Percentiles rank a stretch among this genome's conserved stretches.
These are phyloP conservation scores for Coelastrella sp. DNA, from an alignment of 139 green algal species.

Conservation along the genomic window DNA sequence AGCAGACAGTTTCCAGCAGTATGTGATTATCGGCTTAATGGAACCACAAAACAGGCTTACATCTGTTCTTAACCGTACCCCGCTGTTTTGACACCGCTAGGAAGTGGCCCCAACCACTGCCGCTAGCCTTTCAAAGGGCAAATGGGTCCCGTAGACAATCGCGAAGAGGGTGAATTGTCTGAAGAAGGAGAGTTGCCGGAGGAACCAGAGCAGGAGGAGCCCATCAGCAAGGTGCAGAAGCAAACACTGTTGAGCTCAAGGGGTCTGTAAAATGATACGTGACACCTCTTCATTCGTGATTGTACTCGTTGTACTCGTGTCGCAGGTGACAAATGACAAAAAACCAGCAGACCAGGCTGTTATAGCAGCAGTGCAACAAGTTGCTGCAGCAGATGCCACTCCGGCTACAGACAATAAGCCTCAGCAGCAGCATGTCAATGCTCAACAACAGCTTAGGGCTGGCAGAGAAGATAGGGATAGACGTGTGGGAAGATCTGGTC, in stretches of 20 bases:
- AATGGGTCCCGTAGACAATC: background rate
- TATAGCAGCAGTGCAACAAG: no score
- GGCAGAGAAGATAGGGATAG: background rate
- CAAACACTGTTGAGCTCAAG: background rate
- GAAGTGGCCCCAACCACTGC: background rate
- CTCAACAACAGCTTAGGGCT: background rate
- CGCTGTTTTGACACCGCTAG: background rate
- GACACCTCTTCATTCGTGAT: no score
- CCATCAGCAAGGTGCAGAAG: background rate
- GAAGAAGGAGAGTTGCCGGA: conserved; percentile 41
- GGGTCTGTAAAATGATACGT: no score
- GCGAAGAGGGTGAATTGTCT: conserved; percentile 30
- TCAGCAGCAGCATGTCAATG: conserved; percentile 17
- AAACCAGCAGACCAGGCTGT: no score
- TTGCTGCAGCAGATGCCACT: conserved; percentile 15
- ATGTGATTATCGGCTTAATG: no score
- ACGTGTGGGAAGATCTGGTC: background rate
- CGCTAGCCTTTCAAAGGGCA: no score
- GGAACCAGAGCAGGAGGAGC: background rate
- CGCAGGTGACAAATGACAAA: no score
- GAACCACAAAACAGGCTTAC: no score
- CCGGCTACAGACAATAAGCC: background rate
- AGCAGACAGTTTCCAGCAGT: no score
- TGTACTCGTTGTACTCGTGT: no score
- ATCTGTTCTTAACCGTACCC: background rate